These are phyloP conservation scores for Trichosporon ovoides DNA, from an alignment of 1,284 basidiomycete genomes.

Conservation along the genomic window DNA sequence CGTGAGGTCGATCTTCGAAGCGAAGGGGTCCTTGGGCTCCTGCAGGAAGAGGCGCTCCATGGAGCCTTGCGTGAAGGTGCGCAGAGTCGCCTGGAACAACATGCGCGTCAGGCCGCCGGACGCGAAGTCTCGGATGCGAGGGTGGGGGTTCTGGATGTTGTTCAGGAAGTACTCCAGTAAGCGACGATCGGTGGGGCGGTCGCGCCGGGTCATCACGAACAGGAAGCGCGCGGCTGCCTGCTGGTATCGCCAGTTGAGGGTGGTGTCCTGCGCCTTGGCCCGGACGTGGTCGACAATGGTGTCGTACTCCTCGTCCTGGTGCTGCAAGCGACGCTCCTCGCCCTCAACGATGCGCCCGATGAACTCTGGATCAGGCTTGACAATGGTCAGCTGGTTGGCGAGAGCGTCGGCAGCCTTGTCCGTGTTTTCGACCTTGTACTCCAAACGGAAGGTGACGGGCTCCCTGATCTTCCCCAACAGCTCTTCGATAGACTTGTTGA, in stretches of 20 bases:
- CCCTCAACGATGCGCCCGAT: constrained; percentile 38
- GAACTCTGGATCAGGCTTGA: constrained; percentile 31
- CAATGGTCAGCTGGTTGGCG: constrained; percentile 13
- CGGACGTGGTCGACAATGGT: constrained; percentile 57
- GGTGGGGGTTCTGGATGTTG: constrained; percentile 70
- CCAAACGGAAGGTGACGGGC: constrained; percentile 35
- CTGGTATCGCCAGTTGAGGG: constrained; percentile 79
- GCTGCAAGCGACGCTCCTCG: constrained; percentile 23
- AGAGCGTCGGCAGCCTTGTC: constrained; percentile 36
- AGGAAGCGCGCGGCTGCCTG: constrained; percentile 73
- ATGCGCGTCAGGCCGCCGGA: constrained; percentile 69
- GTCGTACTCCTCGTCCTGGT: constrained; percentile 48
- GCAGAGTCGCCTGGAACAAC: constrained; percentile 72
- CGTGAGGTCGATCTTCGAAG: constrained; percentile 55
- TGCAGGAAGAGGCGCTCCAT: constrained; percentile 67
- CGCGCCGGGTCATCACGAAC: constrained; percentile 66
- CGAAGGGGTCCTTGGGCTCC: constrained; percentile 71
- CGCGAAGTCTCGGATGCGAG: constrained; percentile 67
- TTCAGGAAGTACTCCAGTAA: constrained; percentile 65
- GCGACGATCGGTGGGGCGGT: constrained; percentile 60
- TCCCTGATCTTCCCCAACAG: constrained; percentile 38
- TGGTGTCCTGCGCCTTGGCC: constrained; percentile 56
- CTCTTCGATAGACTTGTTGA: constrained; percentile 67
- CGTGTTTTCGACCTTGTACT: constrained; percentile 23
- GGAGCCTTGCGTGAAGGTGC: constrained; percentile 65